These are phyloP conservation scores for Rhododendron simsii DNA, from an alignment of 148 eudicot species.

Conservation along the genomic window DNA sequence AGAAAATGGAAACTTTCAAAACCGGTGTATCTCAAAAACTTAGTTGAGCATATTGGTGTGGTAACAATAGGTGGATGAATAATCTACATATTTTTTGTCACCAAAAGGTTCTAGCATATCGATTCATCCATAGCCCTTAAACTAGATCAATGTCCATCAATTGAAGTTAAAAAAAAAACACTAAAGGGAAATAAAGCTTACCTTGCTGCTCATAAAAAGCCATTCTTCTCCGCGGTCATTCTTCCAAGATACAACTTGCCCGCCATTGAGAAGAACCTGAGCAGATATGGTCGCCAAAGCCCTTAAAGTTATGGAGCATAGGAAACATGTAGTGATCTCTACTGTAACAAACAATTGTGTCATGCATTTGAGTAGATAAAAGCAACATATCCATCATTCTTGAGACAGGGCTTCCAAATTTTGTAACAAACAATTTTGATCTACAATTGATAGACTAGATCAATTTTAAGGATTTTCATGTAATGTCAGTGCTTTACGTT, in stretches of 20 bases:
- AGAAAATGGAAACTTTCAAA: neutral
- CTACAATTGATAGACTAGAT: neutral
- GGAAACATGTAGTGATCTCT: neutral
- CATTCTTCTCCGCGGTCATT: slow-evolving; percentile 31
- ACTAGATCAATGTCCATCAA: neutral
- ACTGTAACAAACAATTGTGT: neutral
- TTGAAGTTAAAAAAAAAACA: no score
- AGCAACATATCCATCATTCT: neutral
- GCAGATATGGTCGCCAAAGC: neutral
- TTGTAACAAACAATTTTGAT: no score
- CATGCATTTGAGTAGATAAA: neutral
- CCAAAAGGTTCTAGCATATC: neutral
- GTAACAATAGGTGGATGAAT: neutral
- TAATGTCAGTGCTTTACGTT: neutral
- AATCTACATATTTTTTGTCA: neutral
- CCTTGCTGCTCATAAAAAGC: slow-evolving; percentile 34
- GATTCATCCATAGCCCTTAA: neutral
- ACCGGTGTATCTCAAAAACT: neutral
- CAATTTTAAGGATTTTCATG: neutral
- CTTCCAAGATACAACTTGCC: slow-evolving; percentile 36
- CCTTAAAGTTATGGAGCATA: neutral
- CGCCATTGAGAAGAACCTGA: slow-evolving; percentile 32
- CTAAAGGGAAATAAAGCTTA: slow-evolving; percentile 4
- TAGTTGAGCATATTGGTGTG: neutral
- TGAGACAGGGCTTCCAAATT: neutral